Base-by-base conservation (phyloP, 768 basidiomycete genomes). In the Tricholoma terreum region DNA sequence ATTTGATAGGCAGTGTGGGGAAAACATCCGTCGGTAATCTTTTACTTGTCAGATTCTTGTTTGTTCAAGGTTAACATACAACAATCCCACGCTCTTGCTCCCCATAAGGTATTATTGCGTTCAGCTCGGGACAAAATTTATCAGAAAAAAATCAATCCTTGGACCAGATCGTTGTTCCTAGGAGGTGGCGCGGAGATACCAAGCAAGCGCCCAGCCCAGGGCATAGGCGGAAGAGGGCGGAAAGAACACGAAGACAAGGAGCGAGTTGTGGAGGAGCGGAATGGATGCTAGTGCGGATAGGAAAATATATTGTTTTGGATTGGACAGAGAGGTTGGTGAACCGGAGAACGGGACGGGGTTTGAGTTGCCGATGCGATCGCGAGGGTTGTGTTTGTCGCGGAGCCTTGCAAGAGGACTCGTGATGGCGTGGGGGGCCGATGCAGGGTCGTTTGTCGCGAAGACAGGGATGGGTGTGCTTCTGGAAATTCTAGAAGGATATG, bases 401-500 rank as follows among this genome's bases (percentile, higher is more conserved):
- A n/a, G n/a, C n/a, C n/a, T n/a, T n/a, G n/a, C n/a, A n/a, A n/a
- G n/a, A n/a, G n/a, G n/a, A n/a, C n/a, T n/a, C 60, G 63, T 61
- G 62, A 58, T 62, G 60, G 56, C 58, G 58, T 57, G 53, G n/a
- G n/a, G n/a, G n/a, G n/a, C n/a, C n/a, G n/a, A n/a, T 60, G 50
- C 63, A 65, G 63, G 66, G 64, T 60, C 60, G 57, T 31, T 43
- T 46, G 45, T 46, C 43, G 43, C 22, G 22, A 46, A 46, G 45
- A 6, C 53, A 54, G 57, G 56, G 46, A 24, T 33, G 57, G 48
- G 49, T n/a, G 43, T 54, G 58, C 59, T 71, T 73, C 68, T 69
- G 58, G 73, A 73, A 69, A 61, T 61, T 62, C 68, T 61, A 59
- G 59, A 71, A 67, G 64, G 63, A 59, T 64, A 54, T 63, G 57